Conservation (phyloP, 495 filamentous ascomycete species). For the Xylaria flabelliformis region DNA sequence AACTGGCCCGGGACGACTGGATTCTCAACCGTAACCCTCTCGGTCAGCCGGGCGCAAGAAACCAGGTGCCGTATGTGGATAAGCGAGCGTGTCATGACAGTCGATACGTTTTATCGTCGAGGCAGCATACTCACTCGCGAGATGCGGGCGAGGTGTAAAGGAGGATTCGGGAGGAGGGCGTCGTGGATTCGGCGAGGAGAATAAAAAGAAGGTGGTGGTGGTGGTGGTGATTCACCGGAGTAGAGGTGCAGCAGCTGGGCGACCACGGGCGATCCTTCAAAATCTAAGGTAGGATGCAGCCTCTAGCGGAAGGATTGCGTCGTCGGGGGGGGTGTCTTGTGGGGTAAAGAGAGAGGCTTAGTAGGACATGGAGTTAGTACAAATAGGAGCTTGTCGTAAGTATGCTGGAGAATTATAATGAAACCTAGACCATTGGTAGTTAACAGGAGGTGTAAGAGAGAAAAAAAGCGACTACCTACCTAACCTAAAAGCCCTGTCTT, state of each 20-base stretch:
- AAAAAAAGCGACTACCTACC: background rate
- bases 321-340: constrained; percentile 20
- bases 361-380: constrained; percentile 1
- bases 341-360: constrained; percentile 23
- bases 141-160: constrained; percentile 12
- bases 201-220: constrained; percentile 7
- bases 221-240: constrained; percentile 9
- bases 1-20: constrained; percentile 35
- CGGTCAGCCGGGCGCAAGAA: constrained; percentile 37
- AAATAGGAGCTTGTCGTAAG: background rate
- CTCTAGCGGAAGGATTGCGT: constrained; percentile 17
- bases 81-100: constrained; percentile 39
- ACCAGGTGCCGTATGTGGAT: constrained; percentile 35
- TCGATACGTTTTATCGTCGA: constrained; percentile 10
- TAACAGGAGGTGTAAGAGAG: background rate
- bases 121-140: constrained; percentile 24
- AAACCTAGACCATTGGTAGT: constrained; percentile 1
- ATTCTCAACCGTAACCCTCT: constrained; percentile 36
- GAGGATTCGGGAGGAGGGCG: constrained; percentile 18
- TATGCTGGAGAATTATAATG: background rate
- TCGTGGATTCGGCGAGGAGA: constrained; percentile 29
- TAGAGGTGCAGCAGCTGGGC: constrained; percentile 9
- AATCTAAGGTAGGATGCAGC: constrained; percentile 13
- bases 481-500: constrained; percentile 4
- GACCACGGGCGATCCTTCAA: constrained; percentile 9